Conservation (phyloP, 177 flowering plant species). For the Vitis hybrid region DNA sequence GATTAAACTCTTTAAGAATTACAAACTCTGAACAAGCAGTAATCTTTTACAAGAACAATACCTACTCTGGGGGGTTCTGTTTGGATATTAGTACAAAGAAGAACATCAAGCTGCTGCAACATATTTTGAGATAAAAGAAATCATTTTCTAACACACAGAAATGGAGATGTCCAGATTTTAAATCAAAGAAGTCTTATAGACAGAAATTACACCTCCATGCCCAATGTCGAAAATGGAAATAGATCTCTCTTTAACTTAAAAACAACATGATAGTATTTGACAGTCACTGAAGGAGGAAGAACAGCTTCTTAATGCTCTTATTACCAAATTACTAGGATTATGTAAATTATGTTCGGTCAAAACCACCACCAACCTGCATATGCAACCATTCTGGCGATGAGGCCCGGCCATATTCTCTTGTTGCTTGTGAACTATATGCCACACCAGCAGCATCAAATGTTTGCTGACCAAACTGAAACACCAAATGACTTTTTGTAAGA, state of each 20-base stretch:
- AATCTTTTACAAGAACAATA: slow-evolving; percentile 18
- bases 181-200: slow-evolving; percentile 16
- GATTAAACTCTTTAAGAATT: neutral
- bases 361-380: slow-evolving; percentile 85
- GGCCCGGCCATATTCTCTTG: slow-evolving; percentile 60
- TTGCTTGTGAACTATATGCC: slow-evolving; percentile 57
- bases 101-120: slow-evolving; percentile 17
- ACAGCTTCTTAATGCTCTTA: slow-evolving; percentile 26
- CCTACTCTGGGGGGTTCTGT: slow-evolving; percentile 7
- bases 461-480: slow-evolving; percentile 55
- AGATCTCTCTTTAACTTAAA: slow-evolving; percentile 5
- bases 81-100: slow-evolving; percentile 21
- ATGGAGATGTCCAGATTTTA: slow-evolving; percentile 12
- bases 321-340: slow-evolving; percentile 18
- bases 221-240: slow-evolving; percentile 24
- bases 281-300: slow-evolving; percentile 12
- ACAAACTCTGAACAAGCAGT: slow-evolving; percentile 11
- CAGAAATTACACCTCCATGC: slow-evolving; percentile 27
- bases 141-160: slow-evolving; percentile 21
- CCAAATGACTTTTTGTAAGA: slow-evolving; percentile 10
- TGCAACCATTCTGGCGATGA: slow-evolving; percentile 89
- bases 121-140: slow-evolving; percentile 19
- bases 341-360: slow-evolving; percentile 49
- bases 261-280: slow-evolving; percentile 5
- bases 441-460: slow-evolving; percentile 59